phyloP scores from a whole-genome alignment of 352 stramenopile species.

The Phytophthora melonis region DNA sequence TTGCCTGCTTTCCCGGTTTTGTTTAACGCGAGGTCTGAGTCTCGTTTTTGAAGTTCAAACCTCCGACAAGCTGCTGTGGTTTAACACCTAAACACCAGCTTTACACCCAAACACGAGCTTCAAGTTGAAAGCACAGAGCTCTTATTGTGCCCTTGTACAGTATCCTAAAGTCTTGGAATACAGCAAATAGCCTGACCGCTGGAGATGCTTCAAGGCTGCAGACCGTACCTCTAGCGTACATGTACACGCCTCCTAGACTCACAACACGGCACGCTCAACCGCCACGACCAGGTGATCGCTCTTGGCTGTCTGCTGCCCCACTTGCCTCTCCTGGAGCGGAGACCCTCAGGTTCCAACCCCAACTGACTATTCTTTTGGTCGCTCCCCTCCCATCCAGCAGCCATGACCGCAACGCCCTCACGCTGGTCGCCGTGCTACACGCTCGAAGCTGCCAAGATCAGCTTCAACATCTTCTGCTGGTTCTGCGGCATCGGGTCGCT shows the following conservation, averaged over 20 bases:
- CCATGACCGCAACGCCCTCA: constrained; percentile 14
- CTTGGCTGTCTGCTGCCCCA: background rate
- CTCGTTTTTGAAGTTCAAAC: background rate
- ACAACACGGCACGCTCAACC: background rate
- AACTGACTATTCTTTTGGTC: constrained; percentile 31
- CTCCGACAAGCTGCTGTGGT: background rate
- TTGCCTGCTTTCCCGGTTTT: background rate
- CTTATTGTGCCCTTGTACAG: background rate
- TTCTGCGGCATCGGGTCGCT: constrained; percentile 77
- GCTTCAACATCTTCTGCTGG: constrained; percentile 73
- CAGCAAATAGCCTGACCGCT: background rate
- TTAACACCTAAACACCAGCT: background rate
- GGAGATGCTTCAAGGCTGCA: background rate
- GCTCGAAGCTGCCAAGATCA: constrained; percentile 63
- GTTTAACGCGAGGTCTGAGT: background rate
- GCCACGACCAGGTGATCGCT: background rate
- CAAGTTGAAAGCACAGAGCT: background rate
- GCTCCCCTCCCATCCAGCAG: constrained; percentile 4
- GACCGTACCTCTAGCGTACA: background rate
- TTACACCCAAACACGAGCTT: background rate
- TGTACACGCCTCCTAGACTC: background rate
- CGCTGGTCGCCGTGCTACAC: constrained; percentile 44
- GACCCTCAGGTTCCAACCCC: background rate
- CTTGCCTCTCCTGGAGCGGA: background rate
- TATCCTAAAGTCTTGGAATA: background rate